Evolutionary conservation across 2,329 filamentous ascomycete species (phyloP), one percentile per base, ranked within the genome.

Genomic region (Phaeophleospora eucalypticola): DNA sequence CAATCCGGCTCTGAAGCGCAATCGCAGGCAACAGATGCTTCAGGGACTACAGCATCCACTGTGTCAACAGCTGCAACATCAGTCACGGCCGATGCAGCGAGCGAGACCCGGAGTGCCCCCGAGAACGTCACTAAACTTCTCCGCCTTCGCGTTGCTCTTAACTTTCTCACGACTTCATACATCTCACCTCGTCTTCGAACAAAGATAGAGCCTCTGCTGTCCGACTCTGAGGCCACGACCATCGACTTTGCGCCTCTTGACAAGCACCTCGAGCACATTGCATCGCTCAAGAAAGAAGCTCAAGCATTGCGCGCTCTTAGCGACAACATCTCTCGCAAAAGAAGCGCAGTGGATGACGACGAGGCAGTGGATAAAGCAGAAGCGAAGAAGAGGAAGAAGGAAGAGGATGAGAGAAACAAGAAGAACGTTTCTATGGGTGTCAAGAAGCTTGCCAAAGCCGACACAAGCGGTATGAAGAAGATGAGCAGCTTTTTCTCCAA

Each of bases 391-490:
- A 76, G 84, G 36, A 90, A 84, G 66, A 82, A 85, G 69, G 89
- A 95, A 41, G 91, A 95, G 52, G 90, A 95, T 49, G 90, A 95
- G 49, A 86, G 84, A 71, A 84, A 81, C 66, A 90, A 84, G 69
- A 90, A 94, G 71, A 81, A 79, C 2, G 80, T 87, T 69, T 93
- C 86, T 52, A 77, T 82, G 20, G 90, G 82, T 0, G 81, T 96
- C 1, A 84, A 83, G 64, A 79, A 90, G 39, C 66, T 98, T 61
- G 86, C 86, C 66, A 98, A 97, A 71, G 91, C 90, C 39, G 87
- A 97, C 69, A 90, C 86, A 0, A 81, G 71, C 17, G 93, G 93
- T 1, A 98, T 98, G 93, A 93, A 87, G 78, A 98, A 97, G 74
- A 80, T 98, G 79, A 95, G 87, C 64, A 80, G 84, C 52, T 98